phyloP scores from a whole-genome alignment of 2,329 filamentous ascomycete species.

The Domatiomyces globalis region DNA sequence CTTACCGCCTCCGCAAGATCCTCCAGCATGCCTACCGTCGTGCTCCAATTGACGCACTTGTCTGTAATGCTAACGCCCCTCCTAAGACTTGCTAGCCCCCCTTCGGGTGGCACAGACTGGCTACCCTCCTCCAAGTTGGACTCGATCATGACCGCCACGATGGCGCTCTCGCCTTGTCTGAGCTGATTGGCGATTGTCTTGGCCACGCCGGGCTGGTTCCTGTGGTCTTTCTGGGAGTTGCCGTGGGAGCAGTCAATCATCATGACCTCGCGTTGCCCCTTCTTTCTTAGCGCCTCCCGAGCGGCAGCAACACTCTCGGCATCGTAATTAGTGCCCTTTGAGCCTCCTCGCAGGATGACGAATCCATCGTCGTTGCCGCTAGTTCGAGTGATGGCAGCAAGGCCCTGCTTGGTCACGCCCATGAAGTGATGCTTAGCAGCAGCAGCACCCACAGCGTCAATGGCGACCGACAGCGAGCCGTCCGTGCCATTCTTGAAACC shows the following conservation, averaged over 20 bases:
- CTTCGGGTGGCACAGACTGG: slow-evolving; percentile 77
- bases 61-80: slow-evolving; percentile 96
- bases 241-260: slow-evolving; percentile 99
- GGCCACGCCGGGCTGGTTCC: slow-evolving; percentile 91
- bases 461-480: slow-evolving; percentile 72
- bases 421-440: slow-evolving; percentile 91
- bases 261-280: slow-evolving; percentile 58
- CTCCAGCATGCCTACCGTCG: slow-evolving; percentile 66
- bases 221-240: slow-evolving; percentile 91
- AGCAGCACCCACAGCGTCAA: slow-evolving; percentile 90
- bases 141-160: slow-evolving; percentile 99
- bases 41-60: slow-evolving; percentile 90
- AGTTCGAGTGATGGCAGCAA: slow-evolving; percentile 88
- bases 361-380: slow-evolving; percentile 95
- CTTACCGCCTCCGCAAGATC: slow-evolving; percentile 74
- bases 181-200: slow-evolving; percentile 72
- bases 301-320: slow-evolving; percentile 68
- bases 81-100: slow-evolving; percentile 64
- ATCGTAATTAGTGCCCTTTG: slow-evolving; percentile 88
- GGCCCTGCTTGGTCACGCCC: slow-evolving; percentile 89
- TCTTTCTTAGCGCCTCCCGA: slow-evolving; percentile 62
- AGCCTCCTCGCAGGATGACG: slow-evolving; percentile 85
- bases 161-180: slow-evolving; percentile 62
- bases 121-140: slow-evolving; percentile 89
- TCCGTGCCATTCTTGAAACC: slow-evolving; percentile 99